phyloP scores from a whole-genome alignment of 495 filamentous ascomycete species.

The Coniosporium apollinis region DNA sequence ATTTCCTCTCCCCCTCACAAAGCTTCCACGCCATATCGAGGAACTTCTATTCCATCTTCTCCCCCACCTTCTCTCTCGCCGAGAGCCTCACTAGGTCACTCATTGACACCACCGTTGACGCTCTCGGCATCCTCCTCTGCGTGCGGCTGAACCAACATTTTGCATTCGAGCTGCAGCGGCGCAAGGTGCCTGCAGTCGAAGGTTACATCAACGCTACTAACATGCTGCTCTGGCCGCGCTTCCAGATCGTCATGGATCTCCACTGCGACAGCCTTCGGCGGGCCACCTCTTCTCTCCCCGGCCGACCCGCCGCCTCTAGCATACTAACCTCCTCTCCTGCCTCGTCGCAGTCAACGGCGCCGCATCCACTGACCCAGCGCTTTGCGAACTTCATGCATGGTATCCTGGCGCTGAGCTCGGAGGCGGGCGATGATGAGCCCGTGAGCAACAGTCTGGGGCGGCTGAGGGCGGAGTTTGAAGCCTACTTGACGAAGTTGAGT shows the following conservation, averaged over 20 bases:
- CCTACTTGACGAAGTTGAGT: constrained; percentile 16
- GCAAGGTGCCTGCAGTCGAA: constrained; percentile 76
- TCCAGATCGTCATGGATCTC: constrained; percentile 85
- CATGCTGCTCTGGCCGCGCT: constrained; percentile 92
- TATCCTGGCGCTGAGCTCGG: constrained; percentile 62
- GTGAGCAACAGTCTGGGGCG: constrained; percentile 62
- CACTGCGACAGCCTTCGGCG: constrained; percentile 72
- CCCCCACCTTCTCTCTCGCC: constrained; percentile 67
- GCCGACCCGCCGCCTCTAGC: constrained; percentile 33
- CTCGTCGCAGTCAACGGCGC: constrained; percentile 61
- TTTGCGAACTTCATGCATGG: constrained; percentile 83
- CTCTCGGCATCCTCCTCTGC: constrained; percentile 68
- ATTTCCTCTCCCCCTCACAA: constrained; percentile 58
- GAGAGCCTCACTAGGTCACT: constrained; percentile 60
- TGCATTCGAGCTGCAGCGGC: constrained; percentile 81
- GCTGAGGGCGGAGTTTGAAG: constrained; percentile 32
- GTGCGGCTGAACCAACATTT: constrained; percentile 89
- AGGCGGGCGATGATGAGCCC: constrained; percentile 86
- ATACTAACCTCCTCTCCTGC: constrained; percentile 38
- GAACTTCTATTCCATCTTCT: constrained; percentile 67
- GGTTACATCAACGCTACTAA: constrained; percentile 84
- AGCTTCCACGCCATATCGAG: constrained; percentile 41
- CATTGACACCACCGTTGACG: constrained; percentile 60
- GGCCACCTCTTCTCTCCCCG: constrained; percentile 31
- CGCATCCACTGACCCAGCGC: constrained; percentile 78